Evolutionary conservation across 1,284 basidiomycete genomes (phyloP).

Genomic region (Tilletiopsis washingtonensis): DNA sequence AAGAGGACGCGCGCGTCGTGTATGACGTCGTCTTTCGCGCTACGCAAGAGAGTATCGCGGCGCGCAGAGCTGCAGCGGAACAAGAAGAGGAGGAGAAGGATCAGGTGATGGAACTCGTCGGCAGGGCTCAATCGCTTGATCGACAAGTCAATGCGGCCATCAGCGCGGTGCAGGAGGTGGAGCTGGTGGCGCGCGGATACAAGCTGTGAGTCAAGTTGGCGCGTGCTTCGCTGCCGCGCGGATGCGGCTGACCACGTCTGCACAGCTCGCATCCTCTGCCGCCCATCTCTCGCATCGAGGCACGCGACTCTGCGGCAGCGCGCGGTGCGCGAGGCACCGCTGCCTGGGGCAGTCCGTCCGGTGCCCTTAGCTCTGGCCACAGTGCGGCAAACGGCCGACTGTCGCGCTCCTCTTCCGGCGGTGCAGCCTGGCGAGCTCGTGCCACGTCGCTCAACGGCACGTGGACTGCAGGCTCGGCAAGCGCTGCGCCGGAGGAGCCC

Average conservation of each 20-base stretch:
- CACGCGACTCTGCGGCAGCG: constrained; percentile 8
- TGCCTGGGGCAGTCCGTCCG: background rate
- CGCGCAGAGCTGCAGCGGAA: too few relatives aligned
- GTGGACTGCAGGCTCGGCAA: too few relatives aligned
- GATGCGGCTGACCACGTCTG: background rate
- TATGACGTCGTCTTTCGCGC: background rate
- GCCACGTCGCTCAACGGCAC: too few relatives aligned
- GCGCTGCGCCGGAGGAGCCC: background rate
- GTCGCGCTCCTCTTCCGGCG: constrained; percentile 16
- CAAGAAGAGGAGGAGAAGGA: background rate
- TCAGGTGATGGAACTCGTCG: background rate
- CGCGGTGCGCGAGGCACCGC: background rate
- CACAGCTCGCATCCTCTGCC: constrained; percentile 29
- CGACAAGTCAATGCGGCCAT: constrained; percentile 31
- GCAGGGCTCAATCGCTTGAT: constrained; percentile 15
- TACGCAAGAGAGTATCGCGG: too few relatives aligned
- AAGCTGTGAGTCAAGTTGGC: constrained; percentile 16
- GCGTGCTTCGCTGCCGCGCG: background rate
- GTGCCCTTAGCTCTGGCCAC: too few relatives aligned
- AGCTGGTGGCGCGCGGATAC: constrained; percentile 41
- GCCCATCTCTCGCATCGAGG: constrained; percentile 44
- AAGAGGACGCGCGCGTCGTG: background rate
- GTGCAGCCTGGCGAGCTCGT: too few relatives aligned
- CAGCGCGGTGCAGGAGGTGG: constrained; percentile 43
- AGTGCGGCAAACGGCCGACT: too few relatives aligned